These are phyloP conservation scores for Tylopilus rubrobrunneus DNA, from an alignment of 768 basidiomycete genomes.

Conservation along the genomic window DNA sequence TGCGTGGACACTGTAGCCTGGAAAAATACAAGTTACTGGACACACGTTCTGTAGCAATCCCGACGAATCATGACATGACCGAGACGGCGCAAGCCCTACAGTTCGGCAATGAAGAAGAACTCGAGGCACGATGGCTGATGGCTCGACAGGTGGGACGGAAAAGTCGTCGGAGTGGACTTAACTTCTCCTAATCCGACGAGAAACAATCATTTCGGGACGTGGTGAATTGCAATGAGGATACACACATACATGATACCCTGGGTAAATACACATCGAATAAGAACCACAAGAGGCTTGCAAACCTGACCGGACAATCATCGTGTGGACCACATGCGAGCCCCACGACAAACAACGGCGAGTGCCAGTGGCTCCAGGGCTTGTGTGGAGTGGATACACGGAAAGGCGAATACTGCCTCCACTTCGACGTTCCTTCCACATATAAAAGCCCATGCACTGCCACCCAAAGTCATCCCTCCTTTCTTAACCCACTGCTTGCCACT, in stretches of 20 bases:
- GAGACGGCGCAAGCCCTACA: neutral
- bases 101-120: conserved; percentile 7
- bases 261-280: neutral
- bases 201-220: neutral
- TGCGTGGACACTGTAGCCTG: neutral
- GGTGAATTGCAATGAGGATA: neutral
- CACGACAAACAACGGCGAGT: neutral
- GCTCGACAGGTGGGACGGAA: conserved; percentile 3
- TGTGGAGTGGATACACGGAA: neutral
- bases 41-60: neutral
- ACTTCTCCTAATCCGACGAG: neutral
- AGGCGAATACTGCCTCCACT: neutral
- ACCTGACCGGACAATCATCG: neutral
- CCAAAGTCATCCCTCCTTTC: no score
- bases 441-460: no score
- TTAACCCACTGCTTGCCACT: no score
- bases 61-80: neutral
- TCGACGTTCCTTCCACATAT: no score
- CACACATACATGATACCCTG: neutral
- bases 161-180: neutral
- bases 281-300: neutral
- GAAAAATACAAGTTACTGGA: neutral
- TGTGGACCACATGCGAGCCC: neutral
- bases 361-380: neutral
- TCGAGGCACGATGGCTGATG: conserved; percentile 5